Base-by-base conservation (phyloP, 495 filamentous ascomycete species). In the Aspergillus avenaceus region DNA sequence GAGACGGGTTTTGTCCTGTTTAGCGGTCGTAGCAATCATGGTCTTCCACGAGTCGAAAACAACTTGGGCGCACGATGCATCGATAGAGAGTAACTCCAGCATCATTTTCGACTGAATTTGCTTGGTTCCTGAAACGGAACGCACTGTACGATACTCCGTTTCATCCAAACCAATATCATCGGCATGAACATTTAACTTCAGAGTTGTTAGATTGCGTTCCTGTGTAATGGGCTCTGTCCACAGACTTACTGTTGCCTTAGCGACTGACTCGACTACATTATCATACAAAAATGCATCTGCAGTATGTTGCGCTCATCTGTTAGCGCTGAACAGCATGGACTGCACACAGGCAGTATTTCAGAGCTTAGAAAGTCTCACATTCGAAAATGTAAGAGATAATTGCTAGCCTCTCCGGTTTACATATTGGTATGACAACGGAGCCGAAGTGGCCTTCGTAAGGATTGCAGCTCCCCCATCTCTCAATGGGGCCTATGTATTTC, bases 31-130 rank as follows among this genome's bases (percentile, higher is more conserved):
- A 12, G 31, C 24, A 41, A 62, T 49, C 59, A 59, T 62, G 12
- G 49, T 53, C 36, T 59, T 62, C 60, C 60, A 62, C 2, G 55
- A 26, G 27, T 51, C 29, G 2, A 62, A 50, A 0, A 62, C 49
- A 13, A 62, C 53, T 19, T 62, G 47, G 18, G 55, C 59, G 38
- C 59, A 62, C 8, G 31, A 44, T 5, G 48, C 21, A 26, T 62
- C 56, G n/a, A 59, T 55, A 1, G 56, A 36, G 11, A 62, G 42
- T 7, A 59, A 47, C 48, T 59, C 53, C n/a, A 62, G 44, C n/a
- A 62, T 37, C 56, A 62, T 62, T 21, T 59, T 62, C 0, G 59
- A 62, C 19, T 59, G 55, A 13, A 59, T 59, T 41, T 62, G 59
- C 28, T 62, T 62, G 8, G 55, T 62, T 6, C 59, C 59, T 13